Conservation (phyloP, 1,139 yeast species). For the Hyphopichia khmerensis region DNA sequence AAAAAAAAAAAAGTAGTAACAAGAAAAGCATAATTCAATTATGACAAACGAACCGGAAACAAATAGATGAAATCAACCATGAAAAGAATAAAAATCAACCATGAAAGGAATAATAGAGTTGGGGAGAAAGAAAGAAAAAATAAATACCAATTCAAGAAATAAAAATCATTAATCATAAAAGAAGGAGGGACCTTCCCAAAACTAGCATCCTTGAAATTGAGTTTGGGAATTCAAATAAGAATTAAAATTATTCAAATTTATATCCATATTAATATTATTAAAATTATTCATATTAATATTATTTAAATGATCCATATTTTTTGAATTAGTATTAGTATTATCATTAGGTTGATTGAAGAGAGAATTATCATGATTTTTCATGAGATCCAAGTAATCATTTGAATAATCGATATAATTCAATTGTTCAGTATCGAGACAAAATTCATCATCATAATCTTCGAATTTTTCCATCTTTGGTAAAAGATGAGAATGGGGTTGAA, state of each 20-base stretch:
- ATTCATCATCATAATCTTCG: constrained; percentile 47
- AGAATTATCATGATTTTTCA: not conserved
- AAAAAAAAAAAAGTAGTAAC: too few relatives aligned
- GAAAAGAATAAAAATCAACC: not conserved
- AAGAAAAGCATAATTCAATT: too few relatives aligned
- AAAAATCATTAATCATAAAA: not conserved
- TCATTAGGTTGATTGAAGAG: not conserved
- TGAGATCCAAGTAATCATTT: constrained; percentile 1
- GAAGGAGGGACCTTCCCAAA: not conserved
- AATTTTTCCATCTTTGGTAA: constrained; percentile 2
- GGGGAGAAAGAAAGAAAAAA: not conserved
- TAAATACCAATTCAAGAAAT: not conserved
- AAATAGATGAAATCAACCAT: too few relatives aligned
- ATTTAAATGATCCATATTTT: not conserved
- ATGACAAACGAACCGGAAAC: too few relatives aligned
- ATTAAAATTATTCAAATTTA: not conserved
- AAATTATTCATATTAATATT: not conserved
- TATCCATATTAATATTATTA: not conserved
- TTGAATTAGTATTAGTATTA: not conserved
- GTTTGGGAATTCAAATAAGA: constrained; percentile 1
- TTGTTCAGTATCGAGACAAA: constrained; percentile 47
- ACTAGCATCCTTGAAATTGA: constrained; percentile 1
- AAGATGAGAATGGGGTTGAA: constrained; percentile 1
- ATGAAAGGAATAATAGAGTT: not conserved
- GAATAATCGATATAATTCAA: constrained; percentile 18